Evolutionary conservation across 495 filamentous ascomycete genomes (phyloP), one percentile per base, ranked within the genome.

Genomic region (Hypomontagnella submonticulosa): DNA sequence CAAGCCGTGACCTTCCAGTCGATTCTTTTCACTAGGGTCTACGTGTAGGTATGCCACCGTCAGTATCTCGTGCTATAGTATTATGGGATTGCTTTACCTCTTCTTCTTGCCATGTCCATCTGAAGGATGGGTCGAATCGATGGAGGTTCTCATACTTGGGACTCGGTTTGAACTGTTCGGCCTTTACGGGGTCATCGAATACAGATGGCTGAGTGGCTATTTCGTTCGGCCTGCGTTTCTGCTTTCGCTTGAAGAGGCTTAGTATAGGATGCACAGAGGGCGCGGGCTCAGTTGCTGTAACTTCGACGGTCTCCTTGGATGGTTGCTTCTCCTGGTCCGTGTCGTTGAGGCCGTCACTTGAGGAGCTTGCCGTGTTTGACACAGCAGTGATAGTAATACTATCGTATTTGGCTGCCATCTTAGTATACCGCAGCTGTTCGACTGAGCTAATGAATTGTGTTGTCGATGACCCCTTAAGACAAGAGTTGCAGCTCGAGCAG

Each of bases 31-130:
- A 49, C 27, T 4, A 49, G 46, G 8, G 6, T 49, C 46, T 49
- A 16, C 16, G 2, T 15, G 32, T 32, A 16, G 32, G 2, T 15
- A 49, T 32, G 12, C 19, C 12, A 46, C 42, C 0, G 8, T 49
- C 30, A 49, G 46, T 5, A 49, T 12, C 12, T 9, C 5, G 12
- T 12, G 4, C 16, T 48, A 6, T 34, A 27, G 1, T 34, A 1
- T 11, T 12, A 12, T 13, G 13, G 11, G 11, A 15, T 6, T 4
- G 12, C 10, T 13, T 87, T 64, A 57, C 27, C 57, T 48, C 63
- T 46, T 85, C 84, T 64, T 85, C 84, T 5, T 58, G 63, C 73
- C 75, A 83, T 6, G 80, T 85, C 84, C 84, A 85, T 64, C 78
- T 65, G n/a, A 75, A 74, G 0, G 71, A 71, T 1, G 83, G 82